phyloP scores from a whole-genome alignment of 2,329 filamentous ascomycete genomes.

The Trichoderma semiorbis region DNA sequence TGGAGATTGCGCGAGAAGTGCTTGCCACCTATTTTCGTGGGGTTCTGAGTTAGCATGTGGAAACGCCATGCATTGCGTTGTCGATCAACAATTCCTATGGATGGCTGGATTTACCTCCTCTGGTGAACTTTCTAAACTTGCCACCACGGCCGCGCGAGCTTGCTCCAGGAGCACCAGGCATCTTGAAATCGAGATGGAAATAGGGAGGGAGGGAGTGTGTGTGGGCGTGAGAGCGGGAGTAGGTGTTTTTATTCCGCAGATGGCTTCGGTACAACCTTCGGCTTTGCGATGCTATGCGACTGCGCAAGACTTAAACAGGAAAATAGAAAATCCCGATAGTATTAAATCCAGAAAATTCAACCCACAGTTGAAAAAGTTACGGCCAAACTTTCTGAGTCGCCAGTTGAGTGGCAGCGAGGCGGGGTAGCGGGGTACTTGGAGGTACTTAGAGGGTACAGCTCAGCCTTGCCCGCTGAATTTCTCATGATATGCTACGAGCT shows the following conservation, averaged over 20 bases:
- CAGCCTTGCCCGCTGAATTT: conserved; percentile 1
- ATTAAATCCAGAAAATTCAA: background rate
- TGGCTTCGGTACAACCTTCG: background rate
- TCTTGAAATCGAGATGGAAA: conserved; percentile 28
- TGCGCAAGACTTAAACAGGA: background rate
- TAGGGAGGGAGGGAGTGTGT: background rate
- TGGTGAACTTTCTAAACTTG: conserved; percentile 90
- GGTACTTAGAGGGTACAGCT: conserved; percentile 25
- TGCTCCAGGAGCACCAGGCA: conserved; percentile 46
- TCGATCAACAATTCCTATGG: background rate
- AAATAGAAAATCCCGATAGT: background rate
- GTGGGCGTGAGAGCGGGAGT: background rate
- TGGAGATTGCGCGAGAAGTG: conserved; percentile 90
- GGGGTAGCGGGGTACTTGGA: conserved; percentile 33
- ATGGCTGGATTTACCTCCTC: conserved; percentile 65
- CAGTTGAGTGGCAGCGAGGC: conserved; percentile 24
- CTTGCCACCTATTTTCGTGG: conserved; percentile 69
- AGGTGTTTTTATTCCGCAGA: background rate
- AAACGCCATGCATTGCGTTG: background rate
- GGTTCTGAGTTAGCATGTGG: background rate
- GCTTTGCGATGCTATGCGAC: background rate
- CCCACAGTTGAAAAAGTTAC: background rate
- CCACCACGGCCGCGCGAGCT: conserved; percentile 75
- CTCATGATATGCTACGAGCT: background rate
- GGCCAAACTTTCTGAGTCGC: conserved; percentile 10